Base-by-base conservation (phyloP, 169 alveolate species). In the Cryptosporidium xiaoi region DNA sequence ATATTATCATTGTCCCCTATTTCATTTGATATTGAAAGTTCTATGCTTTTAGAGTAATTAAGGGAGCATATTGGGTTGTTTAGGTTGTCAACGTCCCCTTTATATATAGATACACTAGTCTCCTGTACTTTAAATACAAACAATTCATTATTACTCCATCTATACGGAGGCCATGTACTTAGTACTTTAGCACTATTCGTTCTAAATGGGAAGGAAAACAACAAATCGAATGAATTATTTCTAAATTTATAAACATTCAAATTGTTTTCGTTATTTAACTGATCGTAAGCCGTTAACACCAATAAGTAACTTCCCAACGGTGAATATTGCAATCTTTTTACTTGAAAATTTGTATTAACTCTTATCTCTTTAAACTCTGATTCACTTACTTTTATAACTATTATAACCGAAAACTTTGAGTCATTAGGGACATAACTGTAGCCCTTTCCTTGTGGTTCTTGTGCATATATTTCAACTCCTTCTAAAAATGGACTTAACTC, bases 151-250 rank as follows among this genome's bases (percentile, higher is more conserved):
- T 77, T 77, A 31, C 87, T 77, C 87, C 87, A 77, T 31, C 87
- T 56, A 48, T 77, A 77, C 20, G 87, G 87, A 62, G 87, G 87
- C 87, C 87, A 77, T 8, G 87, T 77, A 48, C 87, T 60, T 24
- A 77, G 33, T 1, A 77, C 87, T 51, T 77, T 77, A 27, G 87
- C 87, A 48, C 87, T 77, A 48, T 77, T 77, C 2, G 87, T 77
- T 24, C 64, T 56, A 48, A 77, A 77, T 31, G 87, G 87, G 20
- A 77, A 77, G 0, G 87, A 77, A 62, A 77, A 77, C 1, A 77
- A 33, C 50, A 60, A 24, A 3, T 18, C 36, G 13, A 46, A 12
- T 40, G n/a, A 12, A 50, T 34, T 62, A 3, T 51, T 27, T 29
- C 51, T 34, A 6, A 77, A 64, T 24, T 77, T 77, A 66, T 60